Evolutionary conservation across 2,329 filamentous ascomycete genomes (phyloP).

Genomic region (Talaromyces sp.): DNA sequence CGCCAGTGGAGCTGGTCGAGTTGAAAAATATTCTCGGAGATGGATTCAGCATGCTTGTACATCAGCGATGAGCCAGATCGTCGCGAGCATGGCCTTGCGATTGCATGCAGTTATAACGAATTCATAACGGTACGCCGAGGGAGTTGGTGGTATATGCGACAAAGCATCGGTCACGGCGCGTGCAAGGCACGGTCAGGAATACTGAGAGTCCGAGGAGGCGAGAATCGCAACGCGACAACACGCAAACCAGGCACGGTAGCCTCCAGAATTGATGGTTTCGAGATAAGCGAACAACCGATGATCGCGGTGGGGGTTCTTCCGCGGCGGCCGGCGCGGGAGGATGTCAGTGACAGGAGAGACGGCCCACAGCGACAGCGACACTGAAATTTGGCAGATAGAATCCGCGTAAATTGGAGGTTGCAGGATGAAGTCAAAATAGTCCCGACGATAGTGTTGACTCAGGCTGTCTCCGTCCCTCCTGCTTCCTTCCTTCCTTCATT

Average conservation of each 20-base stretch:
- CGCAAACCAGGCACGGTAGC: not conserved
- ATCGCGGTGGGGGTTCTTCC: not conserved
- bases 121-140: not conserved
- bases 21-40: conserved; percentile 17
- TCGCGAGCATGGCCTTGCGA: not conserved
- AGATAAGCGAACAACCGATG: not conserved
- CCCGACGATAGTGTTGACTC: not conserved
- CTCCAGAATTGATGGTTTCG: not conserved
- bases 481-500: not conserved
- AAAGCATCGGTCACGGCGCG: not conserved
- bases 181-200: not conserved
- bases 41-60: conserved; percentile 28
- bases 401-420: not conserved
- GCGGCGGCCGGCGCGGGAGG: not conserved
- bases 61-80: conserved; percentile 1
- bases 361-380: not conserved
- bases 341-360: not conserved
- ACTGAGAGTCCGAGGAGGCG: not conserved
- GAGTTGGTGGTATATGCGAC: not conserved
- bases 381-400: not conserved
- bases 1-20: conserved; percentile 27
- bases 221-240: not conserved
- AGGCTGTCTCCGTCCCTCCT: not conserved
- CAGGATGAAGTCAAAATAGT: not conserved
- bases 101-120: not conserved